These are phyloP conservation scores for Ensete glaucum DNA, from an alignment of 176 grass and related monocot species.

Conservation along the genomic window DNA sequence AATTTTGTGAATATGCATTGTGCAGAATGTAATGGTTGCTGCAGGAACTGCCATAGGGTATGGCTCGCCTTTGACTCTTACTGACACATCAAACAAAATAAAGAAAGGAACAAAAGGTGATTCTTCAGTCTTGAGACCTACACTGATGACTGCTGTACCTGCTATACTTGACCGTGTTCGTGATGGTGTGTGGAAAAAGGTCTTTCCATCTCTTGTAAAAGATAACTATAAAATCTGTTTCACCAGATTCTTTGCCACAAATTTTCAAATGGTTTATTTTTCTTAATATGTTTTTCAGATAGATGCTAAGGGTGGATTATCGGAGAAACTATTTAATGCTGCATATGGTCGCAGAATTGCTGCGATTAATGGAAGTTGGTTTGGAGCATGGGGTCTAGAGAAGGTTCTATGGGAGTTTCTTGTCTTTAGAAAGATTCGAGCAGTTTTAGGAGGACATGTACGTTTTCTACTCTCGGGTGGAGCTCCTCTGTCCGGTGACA, in stretches of 20 bases:
- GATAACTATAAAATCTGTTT: not conserved
- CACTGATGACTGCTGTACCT: slow-evolving; percentile 85
- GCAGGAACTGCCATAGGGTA: slow-evolving; percentile 78
- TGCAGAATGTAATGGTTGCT: slow-evolving; percentile 68
- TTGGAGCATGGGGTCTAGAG: slow-evolving; percentile 89
- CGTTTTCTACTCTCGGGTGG: slow-evolving; percentile 87
- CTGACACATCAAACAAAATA: slow-evolving; percentile 92
- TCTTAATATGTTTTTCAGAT: slow-evolving; percentile 33
- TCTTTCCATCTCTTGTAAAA: slow-evolving; percentile 3
- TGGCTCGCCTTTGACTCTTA: slow-evolving; percentile 82
- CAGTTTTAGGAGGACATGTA: slow-evolving; percentile 65
- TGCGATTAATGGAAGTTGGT: slow-evolving; percentile 91
- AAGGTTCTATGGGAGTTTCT: slow-evolving; percentile 80
- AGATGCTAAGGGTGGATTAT: slow-evolving; percentile 68
- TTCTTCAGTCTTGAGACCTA: slow-evolving; percentile 64
- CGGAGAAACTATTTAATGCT: slow-evolving; percentile 77
- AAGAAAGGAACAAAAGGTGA: slow-evolving; percentile 84
- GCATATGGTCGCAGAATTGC: slow-evolving; percentile 72
- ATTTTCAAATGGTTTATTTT: not conserved
- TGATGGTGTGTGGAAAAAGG: slow-evolving; percentile 86
- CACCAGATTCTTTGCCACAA: not conserved
- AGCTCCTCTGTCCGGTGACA: slow-evolving; percentile 71
- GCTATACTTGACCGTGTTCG: slow-evolving; percentile 91
- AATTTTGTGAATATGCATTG: slow-evolving; percentile 10
- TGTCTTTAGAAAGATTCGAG: slow-evolving; percentile 69